A percentile compares a stretch with the other conserved stretches of the same genome.
Conservation (phyloP, 306 rosid species). For the Benincasa hispida region DNA sequence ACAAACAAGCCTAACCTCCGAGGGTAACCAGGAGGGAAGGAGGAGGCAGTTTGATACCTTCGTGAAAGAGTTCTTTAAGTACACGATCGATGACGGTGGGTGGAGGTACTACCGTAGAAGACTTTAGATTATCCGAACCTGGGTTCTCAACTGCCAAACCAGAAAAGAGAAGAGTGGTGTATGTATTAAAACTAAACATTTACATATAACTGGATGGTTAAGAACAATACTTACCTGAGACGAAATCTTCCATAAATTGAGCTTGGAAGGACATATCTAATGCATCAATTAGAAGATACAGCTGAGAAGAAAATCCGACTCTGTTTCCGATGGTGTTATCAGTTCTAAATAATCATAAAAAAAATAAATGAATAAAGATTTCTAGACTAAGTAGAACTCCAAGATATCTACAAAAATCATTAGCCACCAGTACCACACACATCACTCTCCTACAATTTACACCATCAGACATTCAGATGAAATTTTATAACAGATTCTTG, state of each 20-base stretch:
- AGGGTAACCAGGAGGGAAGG: background rate
- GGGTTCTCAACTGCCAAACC: slow-evolving; percentile 64
- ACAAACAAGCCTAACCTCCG: slow-evolving; percentile 11
- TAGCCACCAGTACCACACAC: background rate
- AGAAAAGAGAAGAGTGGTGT: slow-evolving; percentile 11
- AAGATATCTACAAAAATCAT: background rate
- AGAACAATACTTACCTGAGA: slow-evolving; percentile 57
- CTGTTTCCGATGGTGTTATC: slow-evolving; percentile 46
- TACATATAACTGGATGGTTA: background rate
- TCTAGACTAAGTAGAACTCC: background rate
- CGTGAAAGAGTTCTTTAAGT: slow-evolving; percentile 84
- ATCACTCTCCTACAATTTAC: background rate
- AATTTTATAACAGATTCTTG: background rate
- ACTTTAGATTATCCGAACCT: slow-evolving; percentile 49
- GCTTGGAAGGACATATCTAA: slow-evolving; percentile 77
- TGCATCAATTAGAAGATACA: slow-evolving; percentile 57
- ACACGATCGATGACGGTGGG: slow-evolving; percentile 84
- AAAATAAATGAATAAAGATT: background rate
- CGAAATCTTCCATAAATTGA: slow-evolving; percentile 88
- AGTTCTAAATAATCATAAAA: slow-evolving; percentile 27
- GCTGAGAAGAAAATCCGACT: slow-evolving; percentile 79
- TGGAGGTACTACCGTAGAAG: slow-evolving; percentile 68
- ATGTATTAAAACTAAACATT: background rate
- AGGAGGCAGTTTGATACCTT: slow-evolving; percentile 29
- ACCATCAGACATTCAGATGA: slow-evolving; percentile 1